These are phyloP conservation scores for Solanum gracilifrons DNA, from an alignment of 257 asterid species.

Conservation along the genomic window DNA sequence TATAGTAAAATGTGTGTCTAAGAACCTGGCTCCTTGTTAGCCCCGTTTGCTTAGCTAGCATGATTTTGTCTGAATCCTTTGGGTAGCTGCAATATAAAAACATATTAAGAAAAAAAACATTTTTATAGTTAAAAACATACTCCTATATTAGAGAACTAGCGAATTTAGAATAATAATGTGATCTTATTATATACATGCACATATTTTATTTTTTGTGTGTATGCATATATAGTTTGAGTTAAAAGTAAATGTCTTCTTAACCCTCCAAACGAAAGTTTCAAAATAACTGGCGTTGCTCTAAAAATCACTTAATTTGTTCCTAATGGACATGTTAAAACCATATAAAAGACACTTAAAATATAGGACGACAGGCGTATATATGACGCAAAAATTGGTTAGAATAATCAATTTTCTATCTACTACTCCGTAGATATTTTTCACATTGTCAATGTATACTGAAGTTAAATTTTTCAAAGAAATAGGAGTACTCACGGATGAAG, in stretches of 20 bases:
- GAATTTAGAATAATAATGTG: background rate
- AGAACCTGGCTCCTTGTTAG: slow-evolving; percentile 81
- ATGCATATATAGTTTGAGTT: background rate
- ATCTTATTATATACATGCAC: background rate
- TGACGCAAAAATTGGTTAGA: background rate
- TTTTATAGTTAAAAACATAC: background rate
- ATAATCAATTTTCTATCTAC: background rate
- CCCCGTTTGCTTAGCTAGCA: slow-evolving; percentile 74
- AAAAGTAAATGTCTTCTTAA: background rate
- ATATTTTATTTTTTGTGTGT: background rate
- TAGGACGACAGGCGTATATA: no score
- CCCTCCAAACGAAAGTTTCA: background rate
- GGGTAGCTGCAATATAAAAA: slow-evolving; percentile 42
- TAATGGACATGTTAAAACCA: background rate
- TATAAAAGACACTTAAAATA: no score
- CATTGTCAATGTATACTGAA: background rate
- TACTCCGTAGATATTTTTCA: no score
- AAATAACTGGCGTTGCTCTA: background rate
- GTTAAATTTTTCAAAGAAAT: background rate
- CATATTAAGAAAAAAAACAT: background rate
- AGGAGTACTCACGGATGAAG: slow-evolving; percentile 53
- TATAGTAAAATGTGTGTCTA: background rate
- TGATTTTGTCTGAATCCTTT: slow-evolving; percentile 59
- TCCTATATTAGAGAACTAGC: background rate
- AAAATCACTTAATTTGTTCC: background rate